phyloP scores from a whole-genome alignment of 441 rosid genomes.

The Hypseocharis bilobata region DNA sequence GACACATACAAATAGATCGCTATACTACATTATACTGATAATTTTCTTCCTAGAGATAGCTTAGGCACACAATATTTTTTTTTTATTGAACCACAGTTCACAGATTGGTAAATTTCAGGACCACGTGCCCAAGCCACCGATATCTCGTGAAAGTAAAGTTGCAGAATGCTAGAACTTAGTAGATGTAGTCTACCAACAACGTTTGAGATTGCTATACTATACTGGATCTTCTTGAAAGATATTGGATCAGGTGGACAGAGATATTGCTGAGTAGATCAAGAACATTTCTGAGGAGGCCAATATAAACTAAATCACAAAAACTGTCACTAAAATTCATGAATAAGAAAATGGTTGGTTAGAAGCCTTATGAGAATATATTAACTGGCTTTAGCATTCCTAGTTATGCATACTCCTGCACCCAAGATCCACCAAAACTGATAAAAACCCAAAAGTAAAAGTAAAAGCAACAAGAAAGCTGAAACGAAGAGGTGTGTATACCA shows the following conservation, averaged over 20 bases:
- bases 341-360: not conserved
- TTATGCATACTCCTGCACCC: not conserved
- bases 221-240: not conserved
- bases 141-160: not conserved
- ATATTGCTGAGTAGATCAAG: not conserved
- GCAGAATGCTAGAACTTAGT: not conserved
- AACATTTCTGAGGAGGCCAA: not conserved
- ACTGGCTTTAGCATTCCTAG: not conserved
- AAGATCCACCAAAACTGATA: not conserved
- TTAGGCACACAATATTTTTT: not conserved
- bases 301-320: no score
- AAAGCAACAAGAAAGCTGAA: not conserved
- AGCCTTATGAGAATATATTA: not conserved
- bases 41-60: not conserved
- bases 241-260: not conserved
- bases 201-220: not conserved
- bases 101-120: not conserved
- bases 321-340: no score
- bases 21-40: no score
- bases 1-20: not conserved
- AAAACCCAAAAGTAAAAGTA: not conserved
- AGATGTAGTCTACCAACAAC: not conserved
- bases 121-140: not conserved
- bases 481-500: not conserved
- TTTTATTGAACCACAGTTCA: not conserved